Evolutionary conservation across 2,329 filamentous ascomycete species (phyloP).

Genomic region (Trichoderma sp.): DNA sequence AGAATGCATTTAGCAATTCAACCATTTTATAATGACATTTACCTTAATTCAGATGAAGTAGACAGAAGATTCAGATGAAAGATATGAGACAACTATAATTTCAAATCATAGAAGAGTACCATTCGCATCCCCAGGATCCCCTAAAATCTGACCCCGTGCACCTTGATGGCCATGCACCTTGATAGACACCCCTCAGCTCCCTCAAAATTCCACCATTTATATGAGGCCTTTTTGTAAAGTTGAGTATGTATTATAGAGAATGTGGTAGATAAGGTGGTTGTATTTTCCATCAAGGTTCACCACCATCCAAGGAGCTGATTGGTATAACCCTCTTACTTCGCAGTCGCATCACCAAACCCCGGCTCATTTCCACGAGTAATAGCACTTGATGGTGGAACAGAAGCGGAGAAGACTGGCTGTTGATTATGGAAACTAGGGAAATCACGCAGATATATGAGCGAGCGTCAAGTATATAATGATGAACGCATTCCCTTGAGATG

Average conservation of each 20-base stretch:
- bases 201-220: neutral
- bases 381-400: neutral
- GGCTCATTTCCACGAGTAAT: neutral
- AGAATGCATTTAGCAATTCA: neutral
- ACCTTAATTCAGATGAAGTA: neutral
- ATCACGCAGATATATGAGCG: neutral
- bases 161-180: constrained; percentile 16
- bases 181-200: neutral
- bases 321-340: neutral
- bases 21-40: neutral
- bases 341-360: neutral
- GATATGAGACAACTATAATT: neutral
- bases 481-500: neutral
- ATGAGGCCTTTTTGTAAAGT: neutral
- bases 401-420: neutral
- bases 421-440: neutral
- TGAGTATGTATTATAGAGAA: neutral
- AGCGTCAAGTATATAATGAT: neutral
- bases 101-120: neutral
- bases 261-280: neutral
- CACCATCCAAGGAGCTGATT: neutral
- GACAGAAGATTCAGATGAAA: neutral
- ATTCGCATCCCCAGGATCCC: neutral
- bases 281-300: constrained; percentile 13
- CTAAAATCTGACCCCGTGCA: neutral